phyloP scores from a whole-genome alignment of 2,329 filamentous ascomycete genomes.

The Zasmidium citrigriseum region DNA sequence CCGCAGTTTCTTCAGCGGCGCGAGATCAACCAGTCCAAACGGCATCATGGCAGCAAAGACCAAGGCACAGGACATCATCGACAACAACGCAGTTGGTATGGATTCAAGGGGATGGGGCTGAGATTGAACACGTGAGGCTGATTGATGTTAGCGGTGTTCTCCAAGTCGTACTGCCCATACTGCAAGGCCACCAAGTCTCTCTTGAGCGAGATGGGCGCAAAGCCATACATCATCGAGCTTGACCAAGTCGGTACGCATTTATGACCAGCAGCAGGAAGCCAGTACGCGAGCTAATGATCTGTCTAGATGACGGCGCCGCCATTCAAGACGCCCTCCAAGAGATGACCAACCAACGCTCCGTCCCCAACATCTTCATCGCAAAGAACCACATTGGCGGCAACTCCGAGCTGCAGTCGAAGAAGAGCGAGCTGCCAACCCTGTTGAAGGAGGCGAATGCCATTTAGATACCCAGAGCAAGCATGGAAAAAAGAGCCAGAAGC shows the following conservation, averaged over 20 bases:
- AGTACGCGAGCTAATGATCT: background rate
- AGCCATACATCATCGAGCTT: constrained; percentile 76
- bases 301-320: constrained; percentile 73
- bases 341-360: constrained; percentile 80
- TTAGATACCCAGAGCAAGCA: constrained; percentile 39
- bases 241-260: constrained; percentile 78
- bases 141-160: constrained; percentile 73
- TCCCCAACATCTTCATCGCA: constrained; percentile 93
- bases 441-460: constrained; percentile 66
- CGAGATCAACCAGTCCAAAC: constrained; percentile 54
- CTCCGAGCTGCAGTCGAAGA: constrained; percentile 76
- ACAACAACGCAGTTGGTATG: constrained; percentile 82
- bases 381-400: constrained; percentile 95
- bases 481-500: background rate
- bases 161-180: constrained; percentile 95
- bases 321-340: constrained; percentile 82
- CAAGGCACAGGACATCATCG: constrained; percentile 83
- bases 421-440: constrained; percentile 63
- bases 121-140: constrained; percentile 5
- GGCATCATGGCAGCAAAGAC: constrained; percentile 80
- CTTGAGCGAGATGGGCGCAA: constrained; percentile 68
- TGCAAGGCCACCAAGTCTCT: constrained; percentile 77
- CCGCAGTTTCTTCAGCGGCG: constrained; percentile 68
- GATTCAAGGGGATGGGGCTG: constrained; percentile 17
- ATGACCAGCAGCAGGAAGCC: too few species aligned